These are phyloP conservation scores for Stagonosporopsis cucurbitacearum DNA, from an alignment of 2,329 filamentous ascomycete genomes.

Conservation along the genomic window DNA sequence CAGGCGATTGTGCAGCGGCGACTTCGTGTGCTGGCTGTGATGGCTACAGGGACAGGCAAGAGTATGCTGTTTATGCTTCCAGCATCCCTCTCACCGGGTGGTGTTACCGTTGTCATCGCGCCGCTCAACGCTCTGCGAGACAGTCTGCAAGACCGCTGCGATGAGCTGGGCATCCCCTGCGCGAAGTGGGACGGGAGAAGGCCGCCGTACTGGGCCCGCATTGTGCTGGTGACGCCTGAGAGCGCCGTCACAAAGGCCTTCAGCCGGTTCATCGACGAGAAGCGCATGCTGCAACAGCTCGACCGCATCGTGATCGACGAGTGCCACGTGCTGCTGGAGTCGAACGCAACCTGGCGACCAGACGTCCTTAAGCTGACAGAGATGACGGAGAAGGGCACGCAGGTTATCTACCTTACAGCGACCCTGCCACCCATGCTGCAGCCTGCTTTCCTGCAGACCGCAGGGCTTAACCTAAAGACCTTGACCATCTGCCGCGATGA, in stretches of 20 bases:
- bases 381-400: constrained; percentile 7
- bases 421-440: constrained; percentile 11
- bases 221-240: constrained; percentile 10
- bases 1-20: constrained; percentile 13
- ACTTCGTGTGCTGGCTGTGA: constrained; percentile 13
- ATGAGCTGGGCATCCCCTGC: constrained; percentile 3
- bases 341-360: constrained; percentile 8
- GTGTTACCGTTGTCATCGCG: constrained; percentile 18
- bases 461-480: constrained; percentile 1
- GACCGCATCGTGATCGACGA: constrained; percentile 25
- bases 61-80: constrained; percentile 29
- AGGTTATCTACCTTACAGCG: constrained; percentile 17
- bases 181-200: constrained; percentile 9
- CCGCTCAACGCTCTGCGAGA: constrained; percentile 19
- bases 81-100: not conserved
- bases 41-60: constrained; percentile 25
- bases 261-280: constrained; percentile 7
- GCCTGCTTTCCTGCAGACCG: constrained; percentile 4
- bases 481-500: not conserved
- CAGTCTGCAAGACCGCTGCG: constrained; percentile 13
- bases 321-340: constrained; percentile 19
- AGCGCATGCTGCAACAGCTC: constrained; percentile 15
- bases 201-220: constrained; percentile 11
- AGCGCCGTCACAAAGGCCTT: constrained; percentile 6
- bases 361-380: constrained; percentile 11